Evolutionary conservation across 2,329 filamentous ascomycete genomes (phyloP), one percentile per base, ranked within the genome.

Genomic region (Aspergillus cejpii): DNA sequence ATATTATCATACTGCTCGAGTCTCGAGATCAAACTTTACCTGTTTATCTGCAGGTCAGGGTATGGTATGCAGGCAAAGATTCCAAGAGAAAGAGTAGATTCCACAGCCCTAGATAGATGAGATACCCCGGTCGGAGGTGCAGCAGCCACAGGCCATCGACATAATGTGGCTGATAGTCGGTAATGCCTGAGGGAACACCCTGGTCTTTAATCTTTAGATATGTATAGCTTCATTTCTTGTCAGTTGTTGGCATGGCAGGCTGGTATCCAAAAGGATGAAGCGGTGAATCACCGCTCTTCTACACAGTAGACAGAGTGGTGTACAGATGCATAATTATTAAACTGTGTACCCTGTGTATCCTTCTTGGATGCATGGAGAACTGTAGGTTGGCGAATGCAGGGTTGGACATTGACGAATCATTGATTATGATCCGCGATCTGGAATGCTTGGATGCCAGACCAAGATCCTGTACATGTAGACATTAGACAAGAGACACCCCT

Each of bases 241-340:
- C 21, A 5, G 31, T 20, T 17, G 31, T 14, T 48, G 31, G 39
- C 45, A 51, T 51, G 45, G 50, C 48, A 47, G 20, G 41, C 27
- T 40, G 10, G 42, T 34, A 34, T 23, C 51, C 49, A 53, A 53
- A 42, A 43, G 28, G 43, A 41, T 15, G 36, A 27, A 51, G 51
- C 47, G 51, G 53, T 55, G 51, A 49, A 55, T 55, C 52, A 54
- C 50, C 50, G 50, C 34, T 39, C 33, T 54, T 51, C 17, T 6
- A 17, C 8, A 8, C 31, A 24, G 23, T 24, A 24, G 23, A 24
- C 23, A 4, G 8, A 34, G 6, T 34, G 5, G 7, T 34, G 31
- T 34, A 15, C 7, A 12, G 14, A 17, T 48, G 45, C 45, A 47
- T 49, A n/a, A n/a, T n/a, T n/a, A n/a, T n/a, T n/a, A n/a, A n/a